Conservation (phyloP, 2,329 filamentous ascomycete genomes). For the Aspergillus sp. region DNA sequence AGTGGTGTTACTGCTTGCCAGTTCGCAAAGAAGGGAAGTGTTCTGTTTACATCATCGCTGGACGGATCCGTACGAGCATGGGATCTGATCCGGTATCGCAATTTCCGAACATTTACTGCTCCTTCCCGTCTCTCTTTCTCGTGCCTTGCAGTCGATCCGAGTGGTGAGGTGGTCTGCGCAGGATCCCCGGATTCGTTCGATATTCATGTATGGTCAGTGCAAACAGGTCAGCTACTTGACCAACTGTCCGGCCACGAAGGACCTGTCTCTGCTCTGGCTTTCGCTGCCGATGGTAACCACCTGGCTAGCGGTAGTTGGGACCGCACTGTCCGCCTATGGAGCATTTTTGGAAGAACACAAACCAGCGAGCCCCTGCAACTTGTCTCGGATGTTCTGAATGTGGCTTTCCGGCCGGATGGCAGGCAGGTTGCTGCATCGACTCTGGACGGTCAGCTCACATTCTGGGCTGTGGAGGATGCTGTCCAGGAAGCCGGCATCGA, state of each 20-base stretch:
- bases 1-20: slow-evolving; percentile 90
- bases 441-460: slow-evolving; percentile 87
- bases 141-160: slow-evolving; percentile 92
- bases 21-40: slow-evolving; percentile 91
- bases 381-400: slow-evolving; percentile 82
- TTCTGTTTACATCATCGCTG: slow-evolving; percentile 90
- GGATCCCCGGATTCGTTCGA: slow-evolving; percentile 95
- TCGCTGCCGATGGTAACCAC: slow-evolving; percentile 79
- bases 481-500: slow-evolving; percentile 84
- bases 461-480: slow-evolving; percentile 89
- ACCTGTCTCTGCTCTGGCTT: slow-evolving; percentile 82
- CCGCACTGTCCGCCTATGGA: slow-evolving; percentile 92
- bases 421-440: slow-evolving; percentile 88
- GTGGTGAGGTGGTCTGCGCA: slow-evolving; percentile 92
- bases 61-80: slow-evolving; percentile 94
- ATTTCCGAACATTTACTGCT: slow-evolving; percentile 96
- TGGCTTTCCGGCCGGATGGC: slow-evolving; percentile 86
- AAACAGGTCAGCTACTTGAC: slow-evolving; percentile 92
- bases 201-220: slow-evolving; percentile 97
- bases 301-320: slow-evolving; percentile 96
- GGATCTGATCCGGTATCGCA: slow-evolving; percentile 93
- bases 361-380: slow-evolving; percentile 92
- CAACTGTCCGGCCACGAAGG: slow-evolving; percentile 90
- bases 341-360: slow-evolving; percentile 87
- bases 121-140: slow-evolving; percentile 89